phyloP scores from a whole-genome alignment of 768 basidiomycete genomes.

The Infundibulicybe gibba region DNA sequence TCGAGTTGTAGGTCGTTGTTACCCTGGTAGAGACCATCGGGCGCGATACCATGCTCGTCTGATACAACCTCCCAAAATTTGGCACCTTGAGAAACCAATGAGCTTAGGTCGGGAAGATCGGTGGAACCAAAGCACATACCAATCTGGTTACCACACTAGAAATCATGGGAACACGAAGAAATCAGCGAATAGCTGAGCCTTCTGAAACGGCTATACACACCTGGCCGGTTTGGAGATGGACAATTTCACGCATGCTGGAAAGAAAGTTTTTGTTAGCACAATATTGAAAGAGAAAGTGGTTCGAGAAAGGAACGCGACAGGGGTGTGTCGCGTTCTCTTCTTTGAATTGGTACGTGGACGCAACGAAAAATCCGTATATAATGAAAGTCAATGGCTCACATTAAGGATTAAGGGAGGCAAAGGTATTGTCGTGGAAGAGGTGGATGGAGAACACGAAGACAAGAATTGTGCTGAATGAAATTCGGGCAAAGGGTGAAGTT shows the following conservation, averaged over 20 bases:
- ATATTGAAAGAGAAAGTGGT: slow-evolving; percentile 33
- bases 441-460: slow-evolving; percentile 41
- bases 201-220: slow-evolving; percentile 36
- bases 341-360: slow-evolving; percentile 3
- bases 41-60: slow-evolving; percentile 96
- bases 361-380: slow-evolving; percentile 10
- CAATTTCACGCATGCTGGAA: slow-evolving; percentile 96
- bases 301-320: slow-evolving; percentile 41
- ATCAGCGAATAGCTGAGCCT: slow-evolving; percentile 16
- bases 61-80: slow-evolving; percentile 98
- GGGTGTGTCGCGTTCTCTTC: slow-evolving; percentile 15
- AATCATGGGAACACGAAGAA: slow-evolving; percentile 20
- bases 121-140: slow-evolving; percentile 45
- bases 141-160: slow-evolving; percentile 98
- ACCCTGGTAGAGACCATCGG: slow-evolving; percentile 92
- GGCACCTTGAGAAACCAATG: slow-evolving; percentile 55
- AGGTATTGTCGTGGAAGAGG: slow-evolving; percentile 38
- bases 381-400: slow-evolving; percentile 29
- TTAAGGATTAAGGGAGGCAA: slow-evolving; percentile 32
- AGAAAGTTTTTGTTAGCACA: slow-evolving; percentile 21
- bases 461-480: slow-evolving; percentile 31
- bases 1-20: slow-evolving; percentile 94
- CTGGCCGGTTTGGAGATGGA: slow-evolving; percentile 99
- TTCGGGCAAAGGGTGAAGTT: slow-evolving; percentile 35
- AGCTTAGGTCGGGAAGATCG: slow-evolving; percentile 13